A percentile compares a stretch with the other conserved stretches of the same genome.
phyloP scores from a whole-genome alignment of 805 yeast genomes.

The Saturnispora halmiae region DNA sequence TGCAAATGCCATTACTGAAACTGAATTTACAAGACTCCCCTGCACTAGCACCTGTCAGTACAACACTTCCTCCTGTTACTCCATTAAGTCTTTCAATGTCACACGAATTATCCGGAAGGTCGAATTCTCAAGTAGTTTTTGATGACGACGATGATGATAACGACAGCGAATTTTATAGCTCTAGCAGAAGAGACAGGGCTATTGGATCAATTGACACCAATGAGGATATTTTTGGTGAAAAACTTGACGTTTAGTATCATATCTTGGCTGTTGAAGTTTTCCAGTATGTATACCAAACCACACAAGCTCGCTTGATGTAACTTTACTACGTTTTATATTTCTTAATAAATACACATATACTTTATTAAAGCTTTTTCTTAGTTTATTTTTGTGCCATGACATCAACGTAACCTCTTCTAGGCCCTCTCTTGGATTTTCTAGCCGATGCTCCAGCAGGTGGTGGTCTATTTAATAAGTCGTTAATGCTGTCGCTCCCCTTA shows the following conservation, averaged over 20 bases:
- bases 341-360: no score
- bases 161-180: neutral
- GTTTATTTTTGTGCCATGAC: constrained; percentile 37
- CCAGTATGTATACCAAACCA: no score
- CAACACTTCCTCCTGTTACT: constrained; percentile 31
- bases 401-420: constrained; percentile 54
- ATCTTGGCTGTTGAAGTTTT: no score
- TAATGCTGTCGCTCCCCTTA: constrained; percentile 13
- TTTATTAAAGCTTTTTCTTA: no score
- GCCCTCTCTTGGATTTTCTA: constrained; percentile 43
- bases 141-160: constrained; percentile 15
- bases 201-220: constrained; percentile 1
- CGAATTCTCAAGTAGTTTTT: constrained; percentile 8
- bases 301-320: no score
- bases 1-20: constrained; percentile 22
- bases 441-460: constrained; percentile 23
- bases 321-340: no score
- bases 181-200: no score
- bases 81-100: constrained; percentile 27
- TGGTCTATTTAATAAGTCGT: constrained; percentile 23
- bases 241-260: constrained; percentile 9
- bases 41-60: constrained; percentile 27
- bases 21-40: constrained; percentile 23
- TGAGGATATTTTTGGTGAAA: constrained; percentile 14
- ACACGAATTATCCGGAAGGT: constrained; percentile 9